Base-by-base conservation (phyloP, 805 yeast species). In the Isabelozyma heimii region DNA sequence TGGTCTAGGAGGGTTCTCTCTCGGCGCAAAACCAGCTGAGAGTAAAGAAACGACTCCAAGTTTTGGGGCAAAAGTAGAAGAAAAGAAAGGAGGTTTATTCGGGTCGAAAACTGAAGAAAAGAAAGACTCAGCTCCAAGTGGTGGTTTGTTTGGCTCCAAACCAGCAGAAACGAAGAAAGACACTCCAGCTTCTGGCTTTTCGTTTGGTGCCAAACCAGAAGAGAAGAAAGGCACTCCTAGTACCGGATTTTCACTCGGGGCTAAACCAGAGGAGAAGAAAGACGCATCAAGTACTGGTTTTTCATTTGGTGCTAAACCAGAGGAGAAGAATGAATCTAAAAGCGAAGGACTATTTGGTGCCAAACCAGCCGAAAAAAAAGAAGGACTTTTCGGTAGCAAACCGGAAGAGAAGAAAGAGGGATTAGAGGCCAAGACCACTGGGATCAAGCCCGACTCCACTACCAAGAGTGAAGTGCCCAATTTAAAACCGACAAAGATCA, bases 401-500 rank as follows among this genome's bases (percentile, higher is more conserved):
- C 57, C 53, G 1, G 48, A 39, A 26, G 56, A 52, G 17, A 52
- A 49, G 42, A 49, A 52, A 33, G 40, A 41, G 17, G 42, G 17
- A n/a, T 61, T 43, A 27, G 50, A 42, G 9, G 17, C 45, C 35
- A 39, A 52, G 4, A 43, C 40, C 12, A 43, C 40, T 8, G 12
- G 51, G 8, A 40, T 39, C 20, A 38, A 43, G 14, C 27, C 44
- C 14, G 16, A 26, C 5, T 24, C 35, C 15, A 40, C 15, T 28
- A 45, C 55, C 1, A 39, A 49, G 9, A 51, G 54, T 9, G 46
- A 52, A 8, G 61, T 51, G 44, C 62, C 62, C 13, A 69, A 63
- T 45, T 66, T 75, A 17, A 75, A 76, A 47, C 69, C 83, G 2
- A 83, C 85, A 47, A 74, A 79, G 37, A 77, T 83, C 27, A 82